Evolutionary conservation across 345 rosid genomes (phyloP), one percentile per base, ranked within the genome.

Genomic region (Balakata baccata): DNA sequence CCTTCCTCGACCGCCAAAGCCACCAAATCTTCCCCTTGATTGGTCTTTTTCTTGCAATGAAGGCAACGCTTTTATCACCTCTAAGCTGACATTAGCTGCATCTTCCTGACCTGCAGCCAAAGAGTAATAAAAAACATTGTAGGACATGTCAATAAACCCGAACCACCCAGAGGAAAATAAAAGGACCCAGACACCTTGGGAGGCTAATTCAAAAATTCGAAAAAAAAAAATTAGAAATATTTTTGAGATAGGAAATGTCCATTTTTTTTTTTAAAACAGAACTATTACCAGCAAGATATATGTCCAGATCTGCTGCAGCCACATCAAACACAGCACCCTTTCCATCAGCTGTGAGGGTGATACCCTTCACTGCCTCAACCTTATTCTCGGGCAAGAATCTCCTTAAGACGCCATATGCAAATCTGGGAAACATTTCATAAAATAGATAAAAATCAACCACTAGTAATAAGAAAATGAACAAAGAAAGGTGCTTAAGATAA

Each of bases 301-400:
- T 37, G 70, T 93, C 95, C 54, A 91, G 34, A 73, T 96, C 96
- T 17, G 83, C 86, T 46, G 79, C 80, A 0, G 78, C 81, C 18
- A 93, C 96, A 78, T 96, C 98, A 75, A 96, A 96, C 20, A 96
- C 99, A 0, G 87, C 97, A 77, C 97, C 96, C 43, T 49, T 85
- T 64, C 89, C 90, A 75, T 96, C 97, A 51, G 90, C 90, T 16
- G 96, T 89, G 12, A 96, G 88, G 50, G 88, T 46, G 52, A 96
- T 68, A 54, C 99, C 99, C 78, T 90, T 81, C 67, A 96, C 86
- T 0, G 77, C 62, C 70, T 89, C 89, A n/a, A 88, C 98, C 85
- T 93, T 96, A n/a, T 85, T 91, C 84, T 96, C 99, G 0, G 99
- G 98, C 84, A 96, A 74, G 80, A 87, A 74, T 82, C 98, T 90